Base-by-base conservation (phyloP, 805 yeast species). In the Saccharomycopsis capsularis region DNA sequence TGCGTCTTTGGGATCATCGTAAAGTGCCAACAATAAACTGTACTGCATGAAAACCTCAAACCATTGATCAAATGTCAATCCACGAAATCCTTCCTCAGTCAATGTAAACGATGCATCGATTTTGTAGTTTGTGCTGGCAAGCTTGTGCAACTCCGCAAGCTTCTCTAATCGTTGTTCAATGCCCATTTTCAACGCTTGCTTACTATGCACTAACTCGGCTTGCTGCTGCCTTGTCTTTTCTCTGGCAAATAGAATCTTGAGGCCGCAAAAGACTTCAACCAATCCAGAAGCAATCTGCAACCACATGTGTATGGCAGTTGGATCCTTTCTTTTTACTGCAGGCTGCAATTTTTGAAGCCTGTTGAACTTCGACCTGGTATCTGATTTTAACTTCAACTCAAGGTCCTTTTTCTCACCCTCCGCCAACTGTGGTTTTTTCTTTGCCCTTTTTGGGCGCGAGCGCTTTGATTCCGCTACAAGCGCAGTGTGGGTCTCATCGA, bases 11-110 rank as follows among this genome's bases (percentile, higher is more conserved):
- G 71, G 68, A 45, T 71, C 68, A 50, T 79, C 85, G 59, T 71
- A 75, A 52, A 73, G 74, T 0, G 88, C 81, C 44, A 84, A 72
- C 22, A 81, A 72, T 32, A 91, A 63, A 0, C 95, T 81, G 57
- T 84, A 79, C 58, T 82, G 84, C 77, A 89, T 82, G 58, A 89
- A 86, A 4, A 91, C 68, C 54, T 76, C 79, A 63, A 88, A 88
- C 99, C 99, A 93, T 34, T 75, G 75, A 35, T 83, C 85, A 62
- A 85, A 85, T 2, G 72, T 67, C 19, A 89, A 66, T 0, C 96
- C 96, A 50, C 95, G 71, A 59, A 84, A 85, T 57, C 76, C 81
- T 13, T 73, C 71, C 11, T 73, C 73, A 0, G 80, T 74, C 37
- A 66, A 52, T 3, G 66, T 63, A 2, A 69, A 44, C 11, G 46